Base-by-base conservation (phyloP, 768 basidiomycete species). In the Phanerodontia chrysosporium region DNA sequence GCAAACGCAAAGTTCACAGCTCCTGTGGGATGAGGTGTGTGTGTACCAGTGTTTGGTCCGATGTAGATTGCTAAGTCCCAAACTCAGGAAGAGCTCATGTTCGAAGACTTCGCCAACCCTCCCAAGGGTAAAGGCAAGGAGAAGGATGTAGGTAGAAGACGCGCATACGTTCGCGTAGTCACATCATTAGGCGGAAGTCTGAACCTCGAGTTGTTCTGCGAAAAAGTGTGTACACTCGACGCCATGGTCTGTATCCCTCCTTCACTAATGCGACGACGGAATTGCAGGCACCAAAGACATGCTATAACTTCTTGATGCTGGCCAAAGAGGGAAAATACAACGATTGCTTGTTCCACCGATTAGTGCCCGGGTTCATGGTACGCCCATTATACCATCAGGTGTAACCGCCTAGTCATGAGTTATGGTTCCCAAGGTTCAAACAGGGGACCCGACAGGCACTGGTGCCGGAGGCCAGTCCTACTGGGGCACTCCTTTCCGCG, bases 281-380 rank as follows among this genome's bases (percentile, higher is more conserved):
- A 8, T 24, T 36, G 22, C 42, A 95, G 92, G 97, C 96, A 10
- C 97, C 97, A 0, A 95, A 97, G 74, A 98, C 97, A 1, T 98
- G 95, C 66, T 99, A 99, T 72, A 99, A 99, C 71, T 99, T 98
- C 73, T 75, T 99, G 28, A 92, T 92, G 87, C 83, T 99, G 8
- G 95, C 97, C 0, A 83, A 86, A 61, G 79, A 86, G 24, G 93
- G 95, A 9, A 95, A 95, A 67, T 99, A 98, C 67, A 86, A 98
- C 63, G 77, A 92, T 64, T 87, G 86, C 58, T 73, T 93, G 24
- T 99, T 98, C 72, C 96, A 99, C 70, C 84, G 96, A 21, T 76
- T 96, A 27, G 91, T 98, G 13, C 95, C 95, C 4, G 93, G 90
- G 0, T 97, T 97, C 69, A 98, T 98, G 96, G 93, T 93, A 60